phyloP scores from a whole-genome alignment of 495 filamentous ascomycete genomes.

The Talaromyces wortmannii region DNA sequence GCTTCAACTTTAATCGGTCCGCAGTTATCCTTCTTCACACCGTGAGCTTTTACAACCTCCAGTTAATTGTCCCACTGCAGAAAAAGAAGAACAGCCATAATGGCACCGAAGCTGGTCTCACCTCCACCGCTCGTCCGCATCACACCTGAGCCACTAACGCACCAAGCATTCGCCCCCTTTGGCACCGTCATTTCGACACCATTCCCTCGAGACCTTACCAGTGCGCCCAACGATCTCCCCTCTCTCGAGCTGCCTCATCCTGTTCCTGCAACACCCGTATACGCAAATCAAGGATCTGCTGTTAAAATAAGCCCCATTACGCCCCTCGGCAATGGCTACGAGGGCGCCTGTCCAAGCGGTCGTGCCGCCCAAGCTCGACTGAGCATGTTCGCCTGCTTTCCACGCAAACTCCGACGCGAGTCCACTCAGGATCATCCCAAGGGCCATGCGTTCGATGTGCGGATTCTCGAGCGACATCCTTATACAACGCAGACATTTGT shows the following conservation, averaged over 20 bases:
- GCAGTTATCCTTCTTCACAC: too few species aligned
- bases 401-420: slow-evolving; percentile 42
- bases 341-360: slow-evolving; percentile 52
- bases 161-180: slow-evolving; percentile 65
- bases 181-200: slow-evolving; percentile 78
- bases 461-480: slow-evolving; percentile 85
- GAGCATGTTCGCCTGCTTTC: slow-evolving; percentile 87
- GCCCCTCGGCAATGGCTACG: slow-evolving; percentile 59
- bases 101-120: slow-evolving; percentile 25
- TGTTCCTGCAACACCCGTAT: slow-evolving; percentile 19
- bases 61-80: too few species aligned
- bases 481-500: slow-evolving; percentile 92
- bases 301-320: slow-evolving; percentile 80
- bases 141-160: slow-evolving; percentile 53
- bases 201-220: slow-evolving; percentile 42
- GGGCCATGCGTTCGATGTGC: slow-evolving; percentile 51
- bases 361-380: slow-evolving; percentile 54
- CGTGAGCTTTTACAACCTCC: too few species aligned
- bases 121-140: slow-evolving; percentile 20
- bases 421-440: neutral
- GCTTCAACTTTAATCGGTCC: too few species aligned
- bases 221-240: slow-evolving; percentile 32
- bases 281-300: slow-evolving; percentile 81
- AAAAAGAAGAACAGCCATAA: slow-evolving; percentile 1
- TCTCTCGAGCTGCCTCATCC: slow-evolving; percentile 26